Percentiles rank a stretch among this genome's conserved stretches.
These are phyloP conservation scores for Xerocomus amazonicus DNA, from an alignment of 1,284 basidiomycete species.

Conservation along the genomic window DNA sequence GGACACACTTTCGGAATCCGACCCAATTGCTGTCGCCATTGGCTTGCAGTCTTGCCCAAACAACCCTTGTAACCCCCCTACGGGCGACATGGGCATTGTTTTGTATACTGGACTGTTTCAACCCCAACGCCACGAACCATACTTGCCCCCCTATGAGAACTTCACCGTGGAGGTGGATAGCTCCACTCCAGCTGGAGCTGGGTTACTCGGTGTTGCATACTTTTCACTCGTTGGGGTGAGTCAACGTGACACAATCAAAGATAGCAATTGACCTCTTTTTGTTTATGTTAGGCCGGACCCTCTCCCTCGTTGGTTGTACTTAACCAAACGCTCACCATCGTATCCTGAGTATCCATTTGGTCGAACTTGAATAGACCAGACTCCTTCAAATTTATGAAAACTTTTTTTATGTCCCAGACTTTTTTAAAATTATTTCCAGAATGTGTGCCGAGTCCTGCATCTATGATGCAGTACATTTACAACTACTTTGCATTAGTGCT, in stretches of 20 bases:
- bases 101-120: not conserved
- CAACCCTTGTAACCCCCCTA: not conserved
- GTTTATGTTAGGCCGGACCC: constrained; percentile 13
- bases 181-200: not conserved
- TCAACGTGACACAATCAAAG: not conserved
- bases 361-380: not conserved
- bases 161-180: not conserved
- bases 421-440: not conserved
- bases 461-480: not conserved
- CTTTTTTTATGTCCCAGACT: not conserved
- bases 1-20: not conserved
- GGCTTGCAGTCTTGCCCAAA: not conserved
- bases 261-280: not conserved
- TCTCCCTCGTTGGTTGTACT: constrained; percentile 21
- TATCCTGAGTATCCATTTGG: not conserved
- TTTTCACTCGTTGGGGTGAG: not conserved
- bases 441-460: not conserved
- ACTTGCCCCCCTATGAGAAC: not conserved
- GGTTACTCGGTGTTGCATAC: not conserved
- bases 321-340: constrained; percentile 28
- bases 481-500: too few relatives aligned
- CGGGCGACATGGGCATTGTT: not conserved
- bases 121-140: not conserved
- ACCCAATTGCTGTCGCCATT: not conserved
- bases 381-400: not conserved